Conservation (phyloP, 768 basidiomycete genomes). For the Paxillus ammoniavirescens region DNA sequence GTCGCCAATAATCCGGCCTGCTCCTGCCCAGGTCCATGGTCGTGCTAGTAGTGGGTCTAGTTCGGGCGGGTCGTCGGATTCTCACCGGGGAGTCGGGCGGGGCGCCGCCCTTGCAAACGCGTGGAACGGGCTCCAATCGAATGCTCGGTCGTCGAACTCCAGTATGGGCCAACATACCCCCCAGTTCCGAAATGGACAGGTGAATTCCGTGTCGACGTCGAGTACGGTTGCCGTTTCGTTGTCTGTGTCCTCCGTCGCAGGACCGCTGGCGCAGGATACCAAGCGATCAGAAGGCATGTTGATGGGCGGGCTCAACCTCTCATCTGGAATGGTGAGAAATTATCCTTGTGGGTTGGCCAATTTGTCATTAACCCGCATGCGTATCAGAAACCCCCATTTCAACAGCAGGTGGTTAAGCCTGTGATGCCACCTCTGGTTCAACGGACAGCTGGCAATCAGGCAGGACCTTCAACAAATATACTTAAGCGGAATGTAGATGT, state of each 20-base stretch:
- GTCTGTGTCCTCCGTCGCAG: background rate
- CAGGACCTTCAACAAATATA: slow-evolving; percentile 3
- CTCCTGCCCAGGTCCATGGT: slow-evolving; percentile 10
- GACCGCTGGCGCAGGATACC: background rate
- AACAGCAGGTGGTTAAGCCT: slow-evolving; percentile 5
- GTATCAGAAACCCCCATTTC: slow-evolving; percentile 11
- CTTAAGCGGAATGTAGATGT: slow-evolving; percentile 36
- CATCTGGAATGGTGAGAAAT: slow-evolving; percentile 42
- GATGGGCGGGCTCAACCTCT: slow-evolving; percentile 51
- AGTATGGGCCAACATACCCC: background rate
- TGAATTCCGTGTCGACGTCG: background rate
- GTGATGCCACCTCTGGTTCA: slow-evolving; percentile 5
- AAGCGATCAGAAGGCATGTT: slow-evolving; percentile 20
- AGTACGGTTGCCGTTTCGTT: background rate
- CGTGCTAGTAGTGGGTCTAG: background rate
- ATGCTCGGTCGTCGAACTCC: background rate
- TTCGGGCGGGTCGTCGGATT: background rate
- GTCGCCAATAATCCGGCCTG: background rate
- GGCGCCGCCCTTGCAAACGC: background rate
- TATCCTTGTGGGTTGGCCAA: background rate
- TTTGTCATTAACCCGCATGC: background rate
- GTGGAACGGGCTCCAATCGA: background rate
- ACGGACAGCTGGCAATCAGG: slow-evolving; percentile 6
- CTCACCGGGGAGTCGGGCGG: background rate
- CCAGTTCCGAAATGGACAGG: background rate